Evolutionary conservation across 2,329 filamentous ascomycete species (phyloP), one percentile per base, ranked within the genome.

Genomic region (Sporothrix euskadiensis): DNA sequence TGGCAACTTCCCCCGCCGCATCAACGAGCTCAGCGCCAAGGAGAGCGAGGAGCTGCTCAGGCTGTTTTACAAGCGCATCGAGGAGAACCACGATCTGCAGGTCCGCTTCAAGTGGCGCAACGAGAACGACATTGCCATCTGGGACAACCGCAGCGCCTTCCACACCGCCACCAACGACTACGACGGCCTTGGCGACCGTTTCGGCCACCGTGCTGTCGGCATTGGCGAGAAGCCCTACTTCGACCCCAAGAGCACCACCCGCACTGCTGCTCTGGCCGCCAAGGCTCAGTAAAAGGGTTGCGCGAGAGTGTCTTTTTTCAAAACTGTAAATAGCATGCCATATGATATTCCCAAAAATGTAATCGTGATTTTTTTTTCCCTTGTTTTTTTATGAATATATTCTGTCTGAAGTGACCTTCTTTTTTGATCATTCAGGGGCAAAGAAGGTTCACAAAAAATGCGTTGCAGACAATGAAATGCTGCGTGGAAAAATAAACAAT

Each of bases 121-220:
- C 63, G 78, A 78, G 7, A 84, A 86, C 69, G 87, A 89, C 47
- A 71, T 80, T 77, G 87, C 86, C 1, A 88, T 89, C 75, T 89
- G 87, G 87, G 87, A 89, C 75, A 88, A 89, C 76, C 81, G 87
- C 8, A 85, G 83, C n/a, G 85, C 85, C 0, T 88, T 85, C 76
- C 87, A 89, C 75, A 83, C 84, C 2, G 87, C 86, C 0, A 89
- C 86, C 0, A 83, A 83, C 19, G 87, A 88, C 75, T 86, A 87
- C 75, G 75, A 77, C 4, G 82, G 80, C 1, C 77, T 83, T 7
- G 87, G 86, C 0, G 82, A 86, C 75, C 79, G 87, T 4, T 82
- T 81, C 16, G 56, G 87, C 0, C 83, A 84, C 47, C 79, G 87
- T 1, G 85, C 83, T 2, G 86, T 88, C 8, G 84, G 86, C 6